Conservation (phyloP, 495 filamentous ascomycete genomes). For the Sabuloglossum arenarium region DNA sequence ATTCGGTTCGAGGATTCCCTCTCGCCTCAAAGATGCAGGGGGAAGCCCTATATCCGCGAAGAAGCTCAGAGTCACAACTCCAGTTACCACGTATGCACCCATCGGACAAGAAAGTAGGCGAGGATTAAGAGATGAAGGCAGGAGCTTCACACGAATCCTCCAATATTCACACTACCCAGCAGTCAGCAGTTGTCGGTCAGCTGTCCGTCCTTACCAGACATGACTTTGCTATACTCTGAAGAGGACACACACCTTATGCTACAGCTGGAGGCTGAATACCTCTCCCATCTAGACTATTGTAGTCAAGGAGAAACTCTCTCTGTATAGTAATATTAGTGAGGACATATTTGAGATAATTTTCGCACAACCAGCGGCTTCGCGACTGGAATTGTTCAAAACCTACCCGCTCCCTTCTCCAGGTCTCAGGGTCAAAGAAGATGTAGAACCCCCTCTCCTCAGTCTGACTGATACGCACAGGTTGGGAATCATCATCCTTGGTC, state of each 20-base stretch:
- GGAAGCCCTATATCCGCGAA: not conserved
- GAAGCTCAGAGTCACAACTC: not conserved
- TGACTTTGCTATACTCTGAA: not conserved
- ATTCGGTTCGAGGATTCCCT: not conserved
- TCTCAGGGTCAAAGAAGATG: constrained; percentile 65
- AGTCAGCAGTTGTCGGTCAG: not conserved
- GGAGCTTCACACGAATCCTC: not conserved
- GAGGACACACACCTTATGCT: not conserved
- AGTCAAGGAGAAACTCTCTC: constrained; percentile 63
- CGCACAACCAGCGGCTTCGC: not conserved
- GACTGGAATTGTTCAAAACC: constrained; percentile 15
- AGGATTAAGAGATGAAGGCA: not conserved
- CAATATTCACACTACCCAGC: not conserved
- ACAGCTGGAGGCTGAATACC: not conserved
- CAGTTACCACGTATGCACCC: not conserved
- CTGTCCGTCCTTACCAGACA: not conserved
- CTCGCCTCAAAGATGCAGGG: not conserved
- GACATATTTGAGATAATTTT: not conserved
- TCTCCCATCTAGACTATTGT: constrained; percentile 44
- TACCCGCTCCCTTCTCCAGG: constrained; percentile 70
- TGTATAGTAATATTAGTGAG: constrained; percentile 12
- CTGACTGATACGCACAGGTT: constrained; percentile 42
- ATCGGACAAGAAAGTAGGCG: not conserved
- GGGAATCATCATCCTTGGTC: constrained; percentile 62
- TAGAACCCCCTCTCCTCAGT: constrained; percentile 72